Percentiles rank a stretch among this genome's conserved stretches.
These are phyloP conservation scores for Peronosclerospora sorghi DNA, from an alignment of 352 stramenopile genomes.

Conservation along the genomic window DNA sequence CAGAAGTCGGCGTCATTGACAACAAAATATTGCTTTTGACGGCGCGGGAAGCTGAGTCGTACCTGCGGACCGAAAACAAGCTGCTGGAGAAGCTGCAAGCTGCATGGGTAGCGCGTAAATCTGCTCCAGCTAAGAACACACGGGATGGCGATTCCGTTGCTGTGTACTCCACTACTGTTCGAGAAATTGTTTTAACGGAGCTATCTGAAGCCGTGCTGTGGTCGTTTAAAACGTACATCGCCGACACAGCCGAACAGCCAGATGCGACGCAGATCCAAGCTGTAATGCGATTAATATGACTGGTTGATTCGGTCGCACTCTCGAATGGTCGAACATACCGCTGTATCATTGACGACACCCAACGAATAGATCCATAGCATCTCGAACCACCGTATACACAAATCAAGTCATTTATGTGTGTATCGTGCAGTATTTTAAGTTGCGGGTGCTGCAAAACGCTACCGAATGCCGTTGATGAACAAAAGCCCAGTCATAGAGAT, in stretches of 20 bases:
- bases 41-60: neutral
- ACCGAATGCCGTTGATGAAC: too few relatives aligned
- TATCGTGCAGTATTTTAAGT: too few relatives aligned
- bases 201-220: constrained; percentile 43
- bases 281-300: constrained; percentile 33
- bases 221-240: constrained; percentile 41
- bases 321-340: constrained; percentile 18
- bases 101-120: constrained; percentile 2
- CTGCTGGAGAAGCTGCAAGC: constrained; percentile 19
- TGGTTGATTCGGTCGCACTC: constrained; percentile 36
- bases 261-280: constrained; percentile 17
- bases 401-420: too few relatives aligned
- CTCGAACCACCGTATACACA: neutral
- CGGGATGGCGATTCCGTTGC: neutral
- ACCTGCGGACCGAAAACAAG: constrained; percentile 4
- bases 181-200: constrained; percentile 37
- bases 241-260: constrained; percentile 18
- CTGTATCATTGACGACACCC: constrained; percentile 12
- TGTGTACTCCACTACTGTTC: constrained; percentile 21
- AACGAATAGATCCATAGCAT: neutral
- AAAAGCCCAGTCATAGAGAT: too few relatives aligned
- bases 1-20: constrained; percentile 4
- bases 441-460: too few relatives aligned
- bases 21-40: constrained; percentile 5
- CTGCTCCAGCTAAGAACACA: neutral